These are phyloP conservation scores for Crotalaria pallida DNA, from an alignment of 306 rosid species.

Conservation along the genomic window DNA sequence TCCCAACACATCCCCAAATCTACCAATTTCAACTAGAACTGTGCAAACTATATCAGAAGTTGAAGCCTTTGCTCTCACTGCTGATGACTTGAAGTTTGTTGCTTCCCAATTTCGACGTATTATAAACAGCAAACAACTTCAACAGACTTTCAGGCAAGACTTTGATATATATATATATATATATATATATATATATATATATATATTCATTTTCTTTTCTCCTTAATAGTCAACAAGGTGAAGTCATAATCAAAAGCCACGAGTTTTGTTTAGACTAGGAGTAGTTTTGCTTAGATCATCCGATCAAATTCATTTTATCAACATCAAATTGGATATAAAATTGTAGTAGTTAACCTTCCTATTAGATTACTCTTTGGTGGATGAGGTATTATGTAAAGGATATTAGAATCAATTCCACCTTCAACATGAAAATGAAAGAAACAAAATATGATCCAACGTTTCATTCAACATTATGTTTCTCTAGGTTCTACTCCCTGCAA, in stretches of 20 bases:
- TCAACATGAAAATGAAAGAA: neutral
- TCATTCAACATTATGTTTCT: neutral
- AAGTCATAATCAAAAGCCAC: neutral
- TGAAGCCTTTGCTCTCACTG: conserved; percentile 78
- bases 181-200: too few relatives aligned
- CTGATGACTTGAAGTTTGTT: conserved; percentile 64
- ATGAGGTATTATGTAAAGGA: neutral
- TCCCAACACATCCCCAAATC: conserved; percentile 46
- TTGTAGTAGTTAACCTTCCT: too few relatives aligned
- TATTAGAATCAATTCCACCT: neutral
- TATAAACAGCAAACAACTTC: conserved; percentile 58
- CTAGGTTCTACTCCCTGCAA: conserved; percentile 51
- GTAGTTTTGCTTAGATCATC: neutral
- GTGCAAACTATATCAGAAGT: conserved; percentile 69
- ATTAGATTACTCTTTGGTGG: too few relatives aligned
- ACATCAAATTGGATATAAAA: neutral
- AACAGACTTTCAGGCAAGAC: conserved; percentile 65
- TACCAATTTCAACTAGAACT: conserved; percentile 76
- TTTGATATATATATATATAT: conserved; percentile 1
- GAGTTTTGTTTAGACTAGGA: neutral
- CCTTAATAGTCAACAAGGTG: neutral
- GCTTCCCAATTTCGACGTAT: conserved; percentile 72
- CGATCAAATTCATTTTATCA: neutral
- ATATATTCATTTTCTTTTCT: too few relatives aligned
- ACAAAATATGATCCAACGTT: neutral